Conservation (phyloP, 2,329 filamentous ascomycete species). For the Xylaria arbuscula region DNA sequence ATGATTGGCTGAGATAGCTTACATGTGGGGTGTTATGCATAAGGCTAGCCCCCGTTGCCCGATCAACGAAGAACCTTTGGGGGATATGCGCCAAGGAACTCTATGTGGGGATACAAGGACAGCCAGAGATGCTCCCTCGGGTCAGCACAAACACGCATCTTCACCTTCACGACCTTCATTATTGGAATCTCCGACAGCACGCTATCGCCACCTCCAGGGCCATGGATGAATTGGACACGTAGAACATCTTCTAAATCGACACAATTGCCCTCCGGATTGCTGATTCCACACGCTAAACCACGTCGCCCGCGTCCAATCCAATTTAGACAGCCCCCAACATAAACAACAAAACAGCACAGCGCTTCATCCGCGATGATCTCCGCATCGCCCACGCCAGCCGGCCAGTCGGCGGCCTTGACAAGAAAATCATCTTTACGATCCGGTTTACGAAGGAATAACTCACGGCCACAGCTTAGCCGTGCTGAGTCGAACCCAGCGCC, state of each 20-base stretch:
- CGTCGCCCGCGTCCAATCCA: conserved; percentile 33
- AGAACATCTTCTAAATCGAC: conserved; percentile 51
- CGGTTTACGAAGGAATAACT: conserved; percentile 62
- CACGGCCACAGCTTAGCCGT: conserved; percentile 59
- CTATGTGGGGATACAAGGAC: conserved; percentile 31
- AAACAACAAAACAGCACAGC: conserved; percentile 35
- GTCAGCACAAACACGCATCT: conserved; percentile 45
- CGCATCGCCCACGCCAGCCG: conserved; percentile 60
- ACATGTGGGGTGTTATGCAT: neutral
- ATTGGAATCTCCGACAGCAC: conserved; percentile 51
- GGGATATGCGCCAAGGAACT: conserved; percentile 42
- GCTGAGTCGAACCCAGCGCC: conserved; percentile 58
- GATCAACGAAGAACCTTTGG: conserved; percentile 40
- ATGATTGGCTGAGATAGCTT: conserved; percentile 12
- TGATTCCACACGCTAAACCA: conserved; percentile 42
- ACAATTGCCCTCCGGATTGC: conserved; percentile 47
- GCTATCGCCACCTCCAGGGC: conserved; percentile 47
- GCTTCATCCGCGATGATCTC: conserved; percentile 44
- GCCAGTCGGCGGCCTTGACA: conserved; percentile 57
- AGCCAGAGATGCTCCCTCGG: conserved; percentile 35
- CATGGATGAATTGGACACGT: conserved; percentile 57
- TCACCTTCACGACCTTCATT: conserved; percentile 51
- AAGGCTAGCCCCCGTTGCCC: conserved; percentile 40
- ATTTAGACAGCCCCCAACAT: conserved; percentile 33
- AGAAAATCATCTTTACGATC: conserved; percentile 68